phyloP scores from a whole-genome alignment of 192 early-diverging fungal species.

The Umbelopsis ramanniana region DNA sequence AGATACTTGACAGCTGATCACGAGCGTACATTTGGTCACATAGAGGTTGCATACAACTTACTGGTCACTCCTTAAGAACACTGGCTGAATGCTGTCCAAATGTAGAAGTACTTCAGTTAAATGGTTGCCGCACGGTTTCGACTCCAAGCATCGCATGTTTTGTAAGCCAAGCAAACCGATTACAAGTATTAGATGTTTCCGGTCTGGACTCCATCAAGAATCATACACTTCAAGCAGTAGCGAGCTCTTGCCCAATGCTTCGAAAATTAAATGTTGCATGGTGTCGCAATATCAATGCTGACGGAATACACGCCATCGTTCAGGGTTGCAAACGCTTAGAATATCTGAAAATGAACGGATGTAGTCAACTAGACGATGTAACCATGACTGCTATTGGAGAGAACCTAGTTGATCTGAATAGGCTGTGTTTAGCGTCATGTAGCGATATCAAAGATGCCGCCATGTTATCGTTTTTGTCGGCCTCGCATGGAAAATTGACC shows the following conservation, averaged over 20 bases:
- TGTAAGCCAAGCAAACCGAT: conserved; percentile 36
- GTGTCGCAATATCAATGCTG: conserved; percentile 53
- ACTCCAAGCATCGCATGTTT: conserved; percentile 46
- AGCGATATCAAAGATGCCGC: conserved; percentile 42
- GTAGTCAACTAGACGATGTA: conserved; percentile 44
- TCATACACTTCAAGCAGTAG: conserved; percentile 44
- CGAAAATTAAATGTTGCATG: conserved; percentile 51
- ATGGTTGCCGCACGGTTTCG: conserved; percentile 43
- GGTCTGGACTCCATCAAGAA: conserved; percentile 48
- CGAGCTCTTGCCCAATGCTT: conserved; percentile 40
- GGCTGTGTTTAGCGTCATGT: conserved; percentile 50
- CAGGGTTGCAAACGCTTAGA: conserved; percentile 42
- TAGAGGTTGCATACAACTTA: conserved; percentile 51
- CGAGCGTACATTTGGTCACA: conserved; percentile 12
- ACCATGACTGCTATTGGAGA: conserved; percentile 44
- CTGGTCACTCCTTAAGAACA: conserved; percentile 27
- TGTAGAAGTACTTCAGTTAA: conserved; percentile 38
- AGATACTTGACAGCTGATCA: conserved; percentile 16
- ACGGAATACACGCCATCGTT: conserved; percentile 38
- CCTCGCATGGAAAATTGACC: conserved; percentile 25
- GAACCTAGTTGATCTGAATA: conserved; percentile 43
- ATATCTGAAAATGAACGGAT: conserved; percentile 51
- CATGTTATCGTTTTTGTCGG: conserved; percentile 40
- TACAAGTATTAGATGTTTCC: conserved; percentile 46
- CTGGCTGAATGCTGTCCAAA: conserved; percentile 44